These are phyloP conservation scores for Mycena olivaceomarginata DNA, from an alignment of 768 basidiomycete species.

Conservation along the genomic window DNA sequence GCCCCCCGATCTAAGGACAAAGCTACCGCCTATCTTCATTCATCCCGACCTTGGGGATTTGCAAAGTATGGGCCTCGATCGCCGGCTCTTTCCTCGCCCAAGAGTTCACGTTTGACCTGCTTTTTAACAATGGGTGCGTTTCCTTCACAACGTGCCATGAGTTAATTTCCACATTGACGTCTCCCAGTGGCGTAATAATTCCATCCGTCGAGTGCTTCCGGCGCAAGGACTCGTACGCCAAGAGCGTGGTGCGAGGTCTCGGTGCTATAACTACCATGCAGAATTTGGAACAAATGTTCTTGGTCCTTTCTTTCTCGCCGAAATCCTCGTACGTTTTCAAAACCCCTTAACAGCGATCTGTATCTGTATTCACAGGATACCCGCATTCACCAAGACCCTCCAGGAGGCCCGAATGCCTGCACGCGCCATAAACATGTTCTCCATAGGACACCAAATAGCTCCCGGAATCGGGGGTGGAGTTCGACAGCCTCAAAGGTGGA, in stretches of 20 bases:
- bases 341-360: too few relatives aligned
- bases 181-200: not conserved
- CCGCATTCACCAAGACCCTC: not conserved
- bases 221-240: not conserved
- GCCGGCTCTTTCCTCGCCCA: not conserved
- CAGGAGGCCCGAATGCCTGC: not conserved
- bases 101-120: too few relatives aligned
- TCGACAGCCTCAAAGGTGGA: not conserved
- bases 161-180: not conserved
- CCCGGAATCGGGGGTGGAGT: not conserved
- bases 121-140: not conserved
- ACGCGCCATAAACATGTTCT: not conserved
- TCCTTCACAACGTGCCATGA: not conserved
- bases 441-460: not conserved
- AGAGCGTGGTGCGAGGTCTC: not conserved
- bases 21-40: not conserved
- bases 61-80: not conserved
- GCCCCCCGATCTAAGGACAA: not conserved
- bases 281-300: not conserved
- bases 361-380: not conserved
- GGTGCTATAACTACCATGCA: not conserved
- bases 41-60: not conserved
- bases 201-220: not conserved
- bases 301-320: not conserved
- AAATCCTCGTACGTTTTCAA: not conserved